A percentile compares a stretch with the other conserved stretches of the same genome.
These are phyloP conservation scores for Ophiostoma piceae DNA, from an alignment of 2,329 filamentous ascomycete species.

Conservation along the genomic window DNA sequence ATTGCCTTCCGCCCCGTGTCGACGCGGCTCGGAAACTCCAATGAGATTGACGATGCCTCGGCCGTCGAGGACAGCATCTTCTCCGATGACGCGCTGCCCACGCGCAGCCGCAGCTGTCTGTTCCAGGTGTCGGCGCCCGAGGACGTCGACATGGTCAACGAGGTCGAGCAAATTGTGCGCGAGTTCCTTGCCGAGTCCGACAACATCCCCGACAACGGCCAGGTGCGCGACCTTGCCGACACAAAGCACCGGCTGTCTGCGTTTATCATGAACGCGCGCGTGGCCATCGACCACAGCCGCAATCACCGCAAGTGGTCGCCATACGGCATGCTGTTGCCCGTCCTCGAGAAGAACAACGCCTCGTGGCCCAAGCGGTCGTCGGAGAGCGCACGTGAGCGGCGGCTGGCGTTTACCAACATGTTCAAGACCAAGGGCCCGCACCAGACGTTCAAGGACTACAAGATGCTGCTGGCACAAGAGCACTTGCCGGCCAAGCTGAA, in stretches of 20 bases:
- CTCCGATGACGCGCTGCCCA: neutral
- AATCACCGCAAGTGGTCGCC: constrained; percentile 45
- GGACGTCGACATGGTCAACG: constrained; percentile 49
- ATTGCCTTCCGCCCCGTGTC: constrained; percentile 53
- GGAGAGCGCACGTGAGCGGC: neutral
- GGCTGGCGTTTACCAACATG: neutral
- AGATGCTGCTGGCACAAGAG: neutral
- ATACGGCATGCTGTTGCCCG: constrained; percentile 46
- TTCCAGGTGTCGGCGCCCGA: constrained; percentile 57
- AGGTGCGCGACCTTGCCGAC: constrained; percentile 25
- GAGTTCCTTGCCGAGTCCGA: constrained; percentile 43
- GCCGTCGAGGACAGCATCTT: constrained; percentile 29
- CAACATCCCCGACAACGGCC: constrained; percentile 24
- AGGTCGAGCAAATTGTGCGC: constrained; percentile 49
- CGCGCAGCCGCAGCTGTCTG: constrained; percentile 46
- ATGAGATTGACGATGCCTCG: constrained; percentile 5
- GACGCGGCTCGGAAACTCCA: constrained; percentile 36
- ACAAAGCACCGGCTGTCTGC: constrained; percentile 33
- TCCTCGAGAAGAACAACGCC: neutral
- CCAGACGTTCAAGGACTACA: neutral
- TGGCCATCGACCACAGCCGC: constrained; percentile 49
- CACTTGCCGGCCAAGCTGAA: neutral
- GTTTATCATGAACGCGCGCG: constrained; percentile 48
- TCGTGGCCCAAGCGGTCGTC: neutral
- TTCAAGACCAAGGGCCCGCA: neutral